Evolutionary conservation across 768 basidiomycete species (phyloP), one percentile per base, ranked within the genome.

Genomic region (Rhizopogon roseolus): DNA sequence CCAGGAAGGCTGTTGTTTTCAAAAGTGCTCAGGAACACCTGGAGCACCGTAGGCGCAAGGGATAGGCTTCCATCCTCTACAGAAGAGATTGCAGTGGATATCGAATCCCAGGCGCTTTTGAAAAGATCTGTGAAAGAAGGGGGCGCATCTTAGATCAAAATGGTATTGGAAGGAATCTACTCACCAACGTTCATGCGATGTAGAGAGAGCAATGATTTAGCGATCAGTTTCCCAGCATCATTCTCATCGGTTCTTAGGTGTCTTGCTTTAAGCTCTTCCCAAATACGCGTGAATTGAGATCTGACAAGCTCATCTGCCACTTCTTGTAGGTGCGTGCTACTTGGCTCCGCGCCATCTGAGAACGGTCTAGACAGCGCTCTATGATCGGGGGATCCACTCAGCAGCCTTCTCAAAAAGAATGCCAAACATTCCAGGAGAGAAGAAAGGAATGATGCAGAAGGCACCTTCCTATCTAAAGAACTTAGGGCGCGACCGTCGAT

Each of bases 361-460:
- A 34, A 28, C 38, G 37, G 28, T 17, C 41, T 11, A 13, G 36
- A 53, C 7, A 64, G 46, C 1, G 13, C 28, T n/a, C 53, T 49
- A 13, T 57, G 57, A 34, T 55, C 53, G 9, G 57, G 29, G n/a
- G 56, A 53, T 13, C 65, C 60, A 16, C 58, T 67, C 5, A 60
- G 63, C 7, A 80, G 58, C 8, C 81, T 70, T 39, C 73, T 76
- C 40, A 80, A 58, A 19, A 90, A 68, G 61, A 86, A 87, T 1
- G 81, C 69, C 11, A 81, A 63, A 60, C 84, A 90, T 67, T 97
- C 94, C 7, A 90, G 67, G 3, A 90, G 62, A 0, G 88, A 78
- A 0, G 80, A 75, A 16, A 88, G 70, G 69, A 93, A 89, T 9
- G 90, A 84, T 0, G 83, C 77, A 5, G 80, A 80, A 10, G 78